These are phyloP conservation scores for Cutaneotrichosporon sp. DNA, from an alignment of 1,284 basidiomycete species.

Conservation along the genomic window DNA sequence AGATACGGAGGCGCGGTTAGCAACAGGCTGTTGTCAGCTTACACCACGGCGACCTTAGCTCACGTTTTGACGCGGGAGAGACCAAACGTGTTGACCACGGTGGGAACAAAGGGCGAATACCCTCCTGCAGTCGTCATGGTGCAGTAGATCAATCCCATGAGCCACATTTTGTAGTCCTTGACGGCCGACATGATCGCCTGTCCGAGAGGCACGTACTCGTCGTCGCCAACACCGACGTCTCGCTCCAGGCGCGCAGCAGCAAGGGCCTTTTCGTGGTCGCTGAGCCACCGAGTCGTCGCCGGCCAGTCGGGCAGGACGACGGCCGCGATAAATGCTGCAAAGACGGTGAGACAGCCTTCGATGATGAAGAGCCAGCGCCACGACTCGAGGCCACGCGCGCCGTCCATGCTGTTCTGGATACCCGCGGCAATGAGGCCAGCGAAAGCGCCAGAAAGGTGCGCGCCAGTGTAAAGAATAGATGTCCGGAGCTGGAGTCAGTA, in stretches of 20 bases:
- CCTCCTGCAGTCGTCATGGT: constrained; percentile 24
- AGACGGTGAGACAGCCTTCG: constrained; percentile 16
- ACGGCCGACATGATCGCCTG: constrained; percentile 4
- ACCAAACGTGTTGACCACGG: constrained; percentile 33
- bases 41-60: neutral
- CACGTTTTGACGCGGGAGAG: constrained; percentile 17
- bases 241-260: constrained; percentile 13
- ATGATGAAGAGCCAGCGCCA: constrained; percentile 27
- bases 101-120: constrained; percentile 31
- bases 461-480: constrained; percentile 25
- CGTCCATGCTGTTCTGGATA: constrained; percentile 20
- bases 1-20: constrained; percentile 34
- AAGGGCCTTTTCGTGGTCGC: constrained; percentile 15
- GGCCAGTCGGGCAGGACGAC: constrained; percentile 21
- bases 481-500: constrained; percentile 12
- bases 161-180: constrained; percentile 20
- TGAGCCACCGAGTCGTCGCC: constrained; percentile 18
- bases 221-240: constrained; percentile 16
- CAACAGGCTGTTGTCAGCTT: constrained; percentile 28
- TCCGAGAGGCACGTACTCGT: constrained; percentile 7
- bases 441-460: constrained; percentile 28
- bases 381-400: constrained; percentile 12
- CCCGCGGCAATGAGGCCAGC: constrained; percentile 32
- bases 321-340: constrained; percentile 8
- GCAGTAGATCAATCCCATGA: constrained; percentile 18